Conservation (phyloP, 768 basidiomycete genomes). For the Phylloporus arenicola region DNA sequence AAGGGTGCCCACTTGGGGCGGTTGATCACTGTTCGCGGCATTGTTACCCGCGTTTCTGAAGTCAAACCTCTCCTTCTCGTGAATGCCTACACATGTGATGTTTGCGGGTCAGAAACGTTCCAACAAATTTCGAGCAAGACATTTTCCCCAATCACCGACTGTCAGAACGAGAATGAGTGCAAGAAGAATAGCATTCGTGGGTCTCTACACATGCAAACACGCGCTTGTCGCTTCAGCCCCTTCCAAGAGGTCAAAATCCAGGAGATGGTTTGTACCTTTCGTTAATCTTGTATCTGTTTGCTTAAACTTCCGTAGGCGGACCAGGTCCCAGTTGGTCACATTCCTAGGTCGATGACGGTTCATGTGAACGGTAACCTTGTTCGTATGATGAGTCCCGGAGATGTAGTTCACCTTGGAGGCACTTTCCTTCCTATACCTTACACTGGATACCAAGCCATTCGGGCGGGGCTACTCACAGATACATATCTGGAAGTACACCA, state of each 20-base stretch:
- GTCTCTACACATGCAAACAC: conserved; percentile 95
- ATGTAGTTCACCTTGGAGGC: conserved; percentile 92
- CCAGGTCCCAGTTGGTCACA: conserved; percentile 99
- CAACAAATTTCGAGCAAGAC: conserved; percentile 92
- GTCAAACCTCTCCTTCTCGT: conserved; percentile 96
- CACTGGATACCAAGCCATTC: conserved; percentile 94
- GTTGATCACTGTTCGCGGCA: conserved; percentile 93
- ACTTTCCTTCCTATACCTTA: conserved; percentile 97
- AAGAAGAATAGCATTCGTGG: conserved; percentile 82
- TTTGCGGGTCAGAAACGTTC: conserved; percentile 97
- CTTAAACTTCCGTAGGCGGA: conserved; percentile 59
- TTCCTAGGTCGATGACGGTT: conserved; percentile 97
- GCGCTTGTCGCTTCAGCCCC: conserved; percentile 93
- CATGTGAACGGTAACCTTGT: conserved; percentile 89
- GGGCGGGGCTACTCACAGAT: conserved; percentile 94
- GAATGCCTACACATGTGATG: conserved; percentile 97
- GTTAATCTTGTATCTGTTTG: not conserved
- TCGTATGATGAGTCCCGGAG: conserved; percentile 89
- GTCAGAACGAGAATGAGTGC: conserved; percentile 82
- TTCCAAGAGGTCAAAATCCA: conserved; percentile 99
- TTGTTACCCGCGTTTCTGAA: conserved; percentile 97
- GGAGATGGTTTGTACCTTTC: conserved; percentile 69
- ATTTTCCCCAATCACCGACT: conserved; percentile 85
- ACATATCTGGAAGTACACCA: conserved; percentile 92
- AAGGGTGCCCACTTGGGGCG: conserved; percentile 82